Conservation (phyloP, 768 basidiomycete species). For the Pulveroboletus sp. region DNA sequence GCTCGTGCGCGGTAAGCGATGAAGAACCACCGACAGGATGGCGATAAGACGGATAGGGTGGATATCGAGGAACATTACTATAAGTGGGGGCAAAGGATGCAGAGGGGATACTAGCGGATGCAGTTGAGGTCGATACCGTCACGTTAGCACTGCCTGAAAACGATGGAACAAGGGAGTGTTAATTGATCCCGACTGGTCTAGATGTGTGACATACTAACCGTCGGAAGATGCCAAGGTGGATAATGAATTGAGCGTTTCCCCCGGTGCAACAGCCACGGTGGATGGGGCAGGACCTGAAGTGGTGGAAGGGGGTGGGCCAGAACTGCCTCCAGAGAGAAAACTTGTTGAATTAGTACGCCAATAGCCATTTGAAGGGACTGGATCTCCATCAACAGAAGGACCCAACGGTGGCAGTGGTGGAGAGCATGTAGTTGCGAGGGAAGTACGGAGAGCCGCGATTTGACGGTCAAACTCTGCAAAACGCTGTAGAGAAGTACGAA, state of each 20-base stretch:
- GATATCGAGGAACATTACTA: slow-evolving; percentile 22
- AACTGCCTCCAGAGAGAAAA: slow-evolving; percentile 16
- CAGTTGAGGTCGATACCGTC: slow-evolving; percentile 5
- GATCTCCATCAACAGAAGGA: slow-evolving; percentile 18
- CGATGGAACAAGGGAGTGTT: slow-evolving; percentile 5
- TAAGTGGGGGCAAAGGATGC: slow-evolving; percentile 15
- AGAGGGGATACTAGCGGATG: slow-evolving; percentile 16
- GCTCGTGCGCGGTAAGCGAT: slow-evolving; percentile 15
- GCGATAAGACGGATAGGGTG: slow-evolving; percentile 24
- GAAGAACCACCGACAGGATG: slow-evolving; percentile 8
- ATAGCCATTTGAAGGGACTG: slow-evolving; percentile 9
- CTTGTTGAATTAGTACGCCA: slow-evolving; percentile 19
- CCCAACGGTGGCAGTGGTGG: slow-evolving; percentile 24
- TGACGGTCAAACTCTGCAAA: slow-evolving; percentile 53
- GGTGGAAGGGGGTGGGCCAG: slow-evolving; percentile 2
- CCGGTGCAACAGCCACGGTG: slow-evolving; percentile 8
- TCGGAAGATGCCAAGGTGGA: slow-evolving; percentile 16
- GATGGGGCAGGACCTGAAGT: slow-evolving; percentile 5
- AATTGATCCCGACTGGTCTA: slow-evolving; percentile 7
- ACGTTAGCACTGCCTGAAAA: slow-evolving; percentile 10
- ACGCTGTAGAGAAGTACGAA: slow-evolving; percentile 44
- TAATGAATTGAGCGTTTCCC: slow-evolving; percentile 13
- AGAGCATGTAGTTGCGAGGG: slow-evolving; percentile 28
- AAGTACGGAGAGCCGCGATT: slow-evolving; percentile 45
- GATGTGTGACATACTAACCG: slow-evolving; percentile 18